phyloP scores from a whole-genome alignment of 768 basidiomycete species.

The Cubamyces sp. region DNA sequence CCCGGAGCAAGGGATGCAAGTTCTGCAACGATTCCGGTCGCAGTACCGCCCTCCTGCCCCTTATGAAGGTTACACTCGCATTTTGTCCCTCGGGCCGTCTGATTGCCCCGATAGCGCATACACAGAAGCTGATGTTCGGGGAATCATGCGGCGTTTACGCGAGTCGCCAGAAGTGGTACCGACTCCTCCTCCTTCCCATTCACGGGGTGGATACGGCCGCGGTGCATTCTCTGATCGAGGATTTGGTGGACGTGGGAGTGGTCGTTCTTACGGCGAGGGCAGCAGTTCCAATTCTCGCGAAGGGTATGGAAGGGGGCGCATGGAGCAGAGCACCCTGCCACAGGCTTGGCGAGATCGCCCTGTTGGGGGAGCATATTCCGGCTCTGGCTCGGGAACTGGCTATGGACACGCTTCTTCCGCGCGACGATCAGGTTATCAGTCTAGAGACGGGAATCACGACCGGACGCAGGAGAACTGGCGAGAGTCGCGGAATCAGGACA shows the following conservation, averaged over 20 bases:
- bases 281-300: background rate
- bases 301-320: background rate
- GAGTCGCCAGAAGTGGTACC: conserved; percentile 38
- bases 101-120: conserved; percentile 50
- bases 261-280: background rate
- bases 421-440: conserved; percentile 11
- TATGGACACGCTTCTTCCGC: conserved; percentile 7
- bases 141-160: conserved; percentile 55
- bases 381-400: background rate
- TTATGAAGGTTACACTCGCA: conserved; percentile 69
- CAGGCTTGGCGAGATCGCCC: conserved; percentile 4
- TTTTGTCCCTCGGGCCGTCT: conserved; percentile 43
- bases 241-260: background rate
- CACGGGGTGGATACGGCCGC: background rate
- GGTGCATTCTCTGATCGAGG: background rate
- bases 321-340: conserved; percentile 12
- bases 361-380: conserved; percentile 1
- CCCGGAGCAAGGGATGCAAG: conserved; percentile 56
- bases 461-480: conserved; percentile 15
- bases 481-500: background rate
- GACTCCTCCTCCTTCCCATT: background rate
- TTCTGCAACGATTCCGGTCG: conserved; percentile 68
- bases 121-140: conserved; percentile 52
- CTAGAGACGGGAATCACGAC: conserved; percentile 2
- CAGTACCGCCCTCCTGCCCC: conserved; percentile 59